Evolutionary conservation across 2,329 filamentous ascomycete species (phyloP).

Genomic region (Stachybotrys elegans): DNA sequence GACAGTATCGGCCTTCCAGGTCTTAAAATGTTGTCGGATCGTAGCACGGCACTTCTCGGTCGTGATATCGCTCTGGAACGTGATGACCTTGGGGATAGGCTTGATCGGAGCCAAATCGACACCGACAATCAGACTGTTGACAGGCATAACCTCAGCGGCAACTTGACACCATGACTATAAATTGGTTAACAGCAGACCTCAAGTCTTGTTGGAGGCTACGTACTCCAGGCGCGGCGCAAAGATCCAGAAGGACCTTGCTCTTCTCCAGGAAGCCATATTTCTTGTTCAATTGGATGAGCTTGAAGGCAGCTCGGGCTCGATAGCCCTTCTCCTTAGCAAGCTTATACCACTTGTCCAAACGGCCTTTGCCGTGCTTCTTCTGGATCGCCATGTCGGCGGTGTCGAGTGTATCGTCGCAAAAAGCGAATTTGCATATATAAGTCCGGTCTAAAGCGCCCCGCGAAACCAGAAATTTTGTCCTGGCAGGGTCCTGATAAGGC

Average conservation of each 20-base stretch:
- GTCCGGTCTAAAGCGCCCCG: slow-evolving; percentile 11
- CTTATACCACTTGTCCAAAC: slow-evolving; percentile 98
- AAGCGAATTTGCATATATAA: too few species aligned
- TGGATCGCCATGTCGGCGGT: slow-evolving; percentile 75
- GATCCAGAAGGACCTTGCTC: slow-evolving; percentile 92
- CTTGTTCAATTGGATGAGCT: slow-evolving; percentile 96
- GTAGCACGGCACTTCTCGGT: slow-evolving; percentile 93
- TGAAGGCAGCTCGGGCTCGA: slow-evolving; percentile 91
- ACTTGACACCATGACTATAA: slow-evolving; percentile 89
- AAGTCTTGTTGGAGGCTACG: slow-evolving; percentile 23
- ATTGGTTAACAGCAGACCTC: not conserved
- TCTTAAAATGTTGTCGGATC: slow-evolving; percentile 84
- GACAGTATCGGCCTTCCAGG: slow-evolving; percentile 93
- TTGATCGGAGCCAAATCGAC: slow-evolving; percentile 96
- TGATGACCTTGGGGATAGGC: slow-evolving; percentile 86
- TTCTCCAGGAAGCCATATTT: slow-evolving; percentile 98
- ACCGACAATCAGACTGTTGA: slow-evolving; percentile 83
- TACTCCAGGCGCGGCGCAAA: slow-evolving; percentile 93
- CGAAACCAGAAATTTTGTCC: slow-evolving; percentile 29
- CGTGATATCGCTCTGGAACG: slow-evolving; percentile 96
- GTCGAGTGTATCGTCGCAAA: not conserved
- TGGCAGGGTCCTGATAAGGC: slow-evolving; percentile 18
- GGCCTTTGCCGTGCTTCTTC: slow-evolving; percentile 98
- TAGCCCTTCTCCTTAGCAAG: slow-evolving; percentile 98
- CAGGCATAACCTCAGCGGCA: slow-evolving; percentile 90